Percentiles rank a stretch among this genome's conserved stretches.
Evolutionary conservation across 257 asterid species (phyloP).

Genomic region (Solanum tarapatanum): DNA sequence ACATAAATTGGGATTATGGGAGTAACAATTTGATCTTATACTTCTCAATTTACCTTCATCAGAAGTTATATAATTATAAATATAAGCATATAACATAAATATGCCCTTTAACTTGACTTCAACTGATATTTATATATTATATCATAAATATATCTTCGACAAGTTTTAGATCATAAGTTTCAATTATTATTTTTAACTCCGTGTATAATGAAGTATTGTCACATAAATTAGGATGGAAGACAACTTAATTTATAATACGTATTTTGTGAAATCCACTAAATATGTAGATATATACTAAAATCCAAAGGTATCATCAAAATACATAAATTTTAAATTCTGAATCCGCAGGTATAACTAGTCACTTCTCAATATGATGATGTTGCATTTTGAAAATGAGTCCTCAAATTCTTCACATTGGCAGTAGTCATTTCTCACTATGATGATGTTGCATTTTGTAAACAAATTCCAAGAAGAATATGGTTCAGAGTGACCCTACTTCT

Average conservation of each 20-base stretch:
- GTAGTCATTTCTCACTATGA: background rate
- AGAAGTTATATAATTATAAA: background rate
- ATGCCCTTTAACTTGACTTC: too few relatives aligned
- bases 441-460: background rate
- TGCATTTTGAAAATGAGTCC: background rate
- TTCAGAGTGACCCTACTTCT: slow-evolving; percentile 1
- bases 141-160: background rate
- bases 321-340: background rate
- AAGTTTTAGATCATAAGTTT: background rate
- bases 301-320: background rate
- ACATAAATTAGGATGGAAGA: background rate
- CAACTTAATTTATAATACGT: background rate
- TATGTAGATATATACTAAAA: too few relatives aligned
- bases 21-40: background rate
- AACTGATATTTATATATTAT: too few relatives aligned
- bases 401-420: background rate
- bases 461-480: background rate
- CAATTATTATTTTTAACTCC: background rate
- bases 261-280: background rate
- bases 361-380: background rate
- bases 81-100: background rate
- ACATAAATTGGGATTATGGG: background rate
- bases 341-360: background rate
- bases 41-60: background rate
- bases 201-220: background rate